A percentile compares a stretch with the other conserved stretches of the same genome.
phyloP scores from a whole-genome alignment of 192 early-diverging fungal genomes.

The Oehlia diaphana region DNA sequence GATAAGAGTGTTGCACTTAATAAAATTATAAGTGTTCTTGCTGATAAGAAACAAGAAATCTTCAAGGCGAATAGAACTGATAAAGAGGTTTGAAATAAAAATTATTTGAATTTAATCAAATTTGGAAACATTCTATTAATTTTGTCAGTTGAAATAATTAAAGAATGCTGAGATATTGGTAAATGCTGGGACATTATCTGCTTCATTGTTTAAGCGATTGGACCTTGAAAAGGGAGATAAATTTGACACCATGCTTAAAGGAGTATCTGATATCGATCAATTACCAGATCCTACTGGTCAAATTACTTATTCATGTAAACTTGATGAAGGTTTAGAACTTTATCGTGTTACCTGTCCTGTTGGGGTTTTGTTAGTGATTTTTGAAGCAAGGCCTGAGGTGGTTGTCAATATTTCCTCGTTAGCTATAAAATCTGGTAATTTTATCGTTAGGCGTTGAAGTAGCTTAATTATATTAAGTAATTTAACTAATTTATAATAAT shows the following conservation, averaged over 20 bases:
- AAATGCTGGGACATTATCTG: slow-evolving; percentile 68
- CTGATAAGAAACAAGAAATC: slow-evolving; percentile 64
- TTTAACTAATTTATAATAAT: slow-evolving; percentile 1
- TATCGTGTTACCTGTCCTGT: slow-evolving; percentile 92
- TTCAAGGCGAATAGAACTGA: slow-evolving; percentile 79
- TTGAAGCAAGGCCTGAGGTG: slow-evolving; percentile 98
- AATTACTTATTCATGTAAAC: slow-evolving; percentile 70
- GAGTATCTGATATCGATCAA: slow-evolving; percentile 84
- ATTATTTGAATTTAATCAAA: not conserved
- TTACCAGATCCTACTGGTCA: slow-evolving; percentile 85
- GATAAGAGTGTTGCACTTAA: slow-evolving; percentile 79
- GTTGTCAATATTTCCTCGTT: slow-evolving; percentile 96
- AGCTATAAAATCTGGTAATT: slow-evolving; percentile 85
- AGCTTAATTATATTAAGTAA: not conserved
- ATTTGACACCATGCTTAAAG: slow-evolving; percentile 81
- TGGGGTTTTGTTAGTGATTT: slow-evolving; percentile 95
- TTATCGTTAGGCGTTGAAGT: too few relatives aligned
- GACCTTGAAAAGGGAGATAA: slow-evolving; percentile 87
- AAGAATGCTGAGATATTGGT: slow-evolving; percentile 69
- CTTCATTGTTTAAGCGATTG: slow-evolving; percentile 82
- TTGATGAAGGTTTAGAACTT: slow-evolving; percentile 85
- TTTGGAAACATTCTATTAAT: not conserved
- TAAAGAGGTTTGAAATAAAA: slow-evolving; percentile 54
- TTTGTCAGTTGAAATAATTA: not conserved
- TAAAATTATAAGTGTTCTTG: slow-evolving; percentile 68